Percentiles rank a stretch among this genome's conserved stretches.
Conservation (phyloP, 108 stramenopile species). For the Skeletonema potamos region DNA sequence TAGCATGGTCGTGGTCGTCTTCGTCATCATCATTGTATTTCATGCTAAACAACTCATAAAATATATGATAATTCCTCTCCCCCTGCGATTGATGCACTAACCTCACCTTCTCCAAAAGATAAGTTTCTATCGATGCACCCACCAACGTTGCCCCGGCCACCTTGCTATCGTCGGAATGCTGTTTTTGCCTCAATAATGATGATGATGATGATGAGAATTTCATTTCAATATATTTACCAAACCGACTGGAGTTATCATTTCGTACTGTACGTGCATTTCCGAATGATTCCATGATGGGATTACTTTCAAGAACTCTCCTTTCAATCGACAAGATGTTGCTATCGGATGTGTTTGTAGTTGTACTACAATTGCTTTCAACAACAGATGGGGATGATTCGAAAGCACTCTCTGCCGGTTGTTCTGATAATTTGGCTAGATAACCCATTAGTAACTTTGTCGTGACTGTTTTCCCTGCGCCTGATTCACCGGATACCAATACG, state of each 20-base stretch:
- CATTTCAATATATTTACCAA: constrained; percentile 79
- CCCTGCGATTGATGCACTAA: constrained; percentile 56
- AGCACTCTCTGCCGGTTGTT: constrained; percentile 15
- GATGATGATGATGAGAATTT: constrained; percentile 25
- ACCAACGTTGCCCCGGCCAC: constrained; percentile 27
- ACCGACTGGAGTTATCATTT: constrained; percentile 88
- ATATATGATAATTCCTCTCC: constrained; percentile 85
- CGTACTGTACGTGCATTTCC: constrained; percentile 92
- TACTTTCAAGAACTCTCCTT: constrained; percentile 79
- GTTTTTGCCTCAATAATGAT: neutral
- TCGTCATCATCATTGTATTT: constrained; percentile 33
- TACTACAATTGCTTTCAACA: neutral
- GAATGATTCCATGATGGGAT: constrained; percentile 92
- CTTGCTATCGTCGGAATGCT: neutral
- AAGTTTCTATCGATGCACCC: constrained; percentile 80
- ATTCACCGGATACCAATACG: constrained; percentile 64
- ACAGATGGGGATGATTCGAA: constrained; percentile 8
- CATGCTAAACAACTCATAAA: constrained; percentile 63
- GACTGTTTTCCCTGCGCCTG: constrained; percentile 70
- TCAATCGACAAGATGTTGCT: constrained; percentile 56
- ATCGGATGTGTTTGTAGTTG: neutral
- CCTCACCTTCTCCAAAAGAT: constrained; percentile 81
- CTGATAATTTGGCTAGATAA: constrained; percentile 60
- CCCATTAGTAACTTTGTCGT: constrained; percentile 73
- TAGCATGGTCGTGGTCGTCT: neutral